Evolutionary conservation across 441 rosid genomes (phyloP), one percentile per base, ranked within the genome.

Genomic region (Populus hybrid): DNA sequence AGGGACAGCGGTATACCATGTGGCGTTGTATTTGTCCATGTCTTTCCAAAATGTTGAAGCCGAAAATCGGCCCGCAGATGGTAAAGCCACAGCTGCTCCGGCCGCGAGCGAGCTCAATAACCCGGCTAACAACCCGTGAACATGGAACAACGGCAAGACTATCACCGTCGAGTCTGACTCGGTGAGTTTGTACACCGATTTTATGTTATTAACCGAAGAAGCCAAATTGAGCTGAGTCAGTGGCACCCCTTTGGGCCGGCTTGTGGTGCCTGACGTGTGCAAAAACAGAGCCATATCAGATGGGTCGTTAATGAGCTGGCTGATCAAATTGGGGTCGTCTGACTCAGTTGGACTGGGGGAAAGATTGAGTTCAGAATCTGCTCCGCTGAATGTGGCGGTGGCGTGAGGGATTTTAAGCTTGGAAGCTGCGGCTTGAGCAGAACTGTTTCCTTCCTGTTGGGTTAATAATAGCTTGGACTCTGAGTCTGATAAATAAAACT

Each of bases 1-100:
- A 2, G 98, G 98, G 66, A 94, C 97, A 0, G 96, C 95, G 4
- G 97, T 92, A 85, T 94, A 94, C 98, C 97, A 94, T 5, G 98
- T 94, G 53, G 98, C 97, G 24, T 86, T 80, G 79, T 87, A 89
- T 34, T 73, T 70, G 34, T 23, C 57, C 98, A 94, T 91, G 78
- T 94, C 98, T 7, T 69, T 68, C 97, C 97, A 94, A 74, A 91
- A 94, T 7, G 97, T 85, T 0, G 98, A 88, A 4, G 94, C 96
- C 11, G 97, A 93, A 86, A 94, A 94, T 73, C 94, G 74, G 20
- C 97, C 98, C 2, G 93, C 90, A 3, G 93, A 86, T 0, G 98
- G 97, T 26, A 94, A 91, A 24, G 94, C 65, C 32, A 94, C 92
- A 11, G 94, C 86, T 7, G 92, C 94, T 20, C 97, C 97, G 5